A percentile compares a stretch with the other conserved stretches of the same genome.
These are phyloP conservation scores for Sordaria brevicollis DNA, from an alignment of 495 filamentous ascomycete genomes.

Conservation along the genomic window DNA sequence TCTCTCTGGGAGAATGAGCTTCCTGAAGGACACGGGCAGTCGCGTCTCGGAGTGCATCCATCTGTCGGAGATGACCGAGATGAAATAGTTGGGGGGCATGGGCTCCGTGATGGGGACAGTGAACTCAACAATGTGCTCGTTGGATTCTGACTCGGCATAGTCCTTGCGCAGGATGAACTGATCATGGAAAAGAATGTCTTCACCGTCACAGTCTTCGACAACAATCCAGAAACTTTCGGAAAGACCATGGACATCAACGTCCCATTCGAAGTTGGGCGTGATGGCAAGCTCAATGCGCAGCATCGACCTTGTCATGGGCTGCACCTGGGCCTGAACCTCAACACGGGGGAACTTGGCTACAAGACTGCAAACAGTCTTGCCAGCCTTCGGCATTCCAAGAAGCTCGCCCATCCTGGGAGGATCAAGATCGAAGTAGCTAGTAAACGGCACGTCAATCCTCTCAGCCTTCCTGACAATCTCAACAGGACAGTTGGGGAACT, in stretches of 20 bases:
- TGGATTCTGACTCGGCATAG: slow-evolving; percentile 67
- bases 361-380: slow-evolving; percentile 71
- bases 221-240: slow-evolving; percentile 95
- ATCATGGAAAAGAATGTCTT: slow-evolving; percentile 92
- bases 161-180: slow-evolving; percentile 84
- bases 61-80: slow-evolving; percentile 83
- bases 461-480: slow-evolving; percentile 91
- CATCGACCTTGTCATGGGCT: slow-evolving; percentile 92
- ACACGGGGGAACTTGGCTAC: slow-evolving; percentile 90
- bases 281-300: slow-evolving; percentile 90
- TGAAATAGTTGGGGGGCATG: slow-evolving; percentile 98
- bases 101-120: slow-evolving; percentile 94
- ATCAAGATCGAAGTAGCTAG: slow-evolving; percentile 89
- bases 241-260: slow-evolving; percentile 74
- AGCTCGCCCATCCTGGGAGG: slow-evolving; percentile 96
- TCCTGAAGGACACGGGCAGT: slow-evolving; percentile 86
- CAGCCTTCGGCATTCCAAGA: slow-evolving; percentile 82
- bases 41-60: slow-evolving; percentile 99
- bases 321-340: slow-evolving; percentile 83
- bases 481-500: slow-evolving; percentile 70
- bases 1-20: slow-evolving; percentile 85
- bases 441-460: slow-evolving; percentile 88
- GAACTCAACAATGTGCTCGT: slow-evolving; percentile 95
- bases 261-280: slow-evolving; percentile 93
- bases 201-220: slow-evolving; percentile 94